Conservation (phyloP, 768 basidiomycete species). For the Xerocomus spinulosus region DNA sequence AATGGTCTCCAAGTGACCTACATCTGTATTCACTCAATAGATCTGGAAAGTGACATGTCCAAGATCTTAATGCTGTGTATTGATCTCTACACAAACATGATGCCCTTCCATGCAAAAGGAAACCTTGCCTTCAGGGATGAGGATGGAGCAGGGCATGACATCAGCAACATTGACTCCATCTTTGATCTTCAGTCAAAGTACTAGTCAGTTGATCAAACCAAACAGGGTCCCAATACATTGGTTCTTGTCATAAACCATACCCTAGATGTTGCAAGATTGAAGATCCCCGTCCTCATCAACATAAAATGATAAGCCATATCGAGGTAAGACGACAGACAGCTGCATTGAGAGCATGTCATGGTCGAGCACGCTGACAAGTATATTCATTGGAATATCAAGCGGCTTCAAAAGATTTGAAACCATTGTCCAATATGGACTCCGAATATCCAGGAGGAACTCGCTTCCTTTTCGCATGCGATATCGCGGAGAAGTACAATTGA, state of each 20-base stretch:
- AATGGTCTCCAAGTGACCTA: no score
- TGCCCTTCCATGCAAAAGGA: conserved; percentile 28
- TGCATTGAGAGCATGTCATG: neutral
- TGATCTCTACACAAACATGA: conserved; percentile 8
- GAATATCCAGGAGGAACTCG: conserved; percentile 22
- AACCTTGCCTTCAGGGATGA: conserved; percentile 36
- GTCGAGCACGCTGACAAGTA: conserved; percentile 16
- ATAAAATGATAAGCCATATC: conserved; percentile 17
- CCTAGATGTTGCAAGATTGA: conserved; percentile 36
- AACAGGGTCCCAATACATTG: conserved; percentile 43
- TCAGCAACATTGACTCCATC: neutral
- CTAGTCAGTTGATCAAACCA: conserved; percentile 37
- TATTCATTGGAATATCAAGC: conserved; percentile 17
- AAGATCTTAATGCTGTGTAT: no score
- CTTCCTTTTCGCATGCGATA: conserved; percentile 4
- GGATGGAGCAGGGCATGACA: conserved; percentile 13
- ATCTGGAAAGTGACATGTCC: no score
- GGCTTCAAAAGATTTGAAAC: conserved; percentile 18
- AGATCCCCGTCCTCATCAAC: no score
- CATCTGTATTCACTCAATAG: no score
- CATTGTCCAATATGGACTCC: conserved; percentile 24
- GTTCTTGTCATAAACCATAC: conserved; percentile 36
- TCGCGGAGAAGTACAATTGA: conserved; percentile 5
- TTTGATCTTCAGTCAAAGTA: conserved; percentile 32
- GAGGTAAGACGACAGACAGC: conserved; percentile 35